Evolutionary conservation across 2,329 filamentous ascomycete genomes (phyloP).

Genomic region (Septoria petroselini): DNA sequence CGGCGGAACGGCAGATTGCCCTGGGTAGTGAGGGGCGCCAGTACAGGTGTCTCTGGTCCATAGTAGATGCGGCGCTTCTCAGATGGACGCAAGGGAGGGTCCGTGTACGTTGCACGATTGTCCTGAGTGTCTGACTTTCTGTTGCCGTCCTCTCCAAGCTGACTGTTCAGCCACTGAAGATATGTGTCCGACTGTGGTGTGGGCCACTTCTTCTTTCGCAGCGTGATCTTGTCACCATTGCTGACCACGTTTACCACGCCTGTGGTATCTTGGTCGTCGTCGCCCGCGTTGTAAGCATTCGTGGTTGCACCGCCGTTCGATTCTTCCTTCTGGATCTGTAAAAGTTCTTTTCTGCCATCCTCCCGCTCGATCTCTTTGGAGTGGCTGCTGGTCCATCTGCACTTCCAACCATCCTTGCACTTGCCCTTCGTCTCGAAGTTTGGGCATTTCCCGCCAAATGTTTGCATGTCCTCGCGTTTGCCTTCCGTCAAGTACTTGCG

Average conservation of each 20-base stretch:
- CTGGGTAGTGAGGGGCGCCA: conserved; percentile 95
- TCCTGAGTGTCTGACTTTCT: conserved; percentile 53
- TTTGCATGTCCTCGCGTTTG: conserved; percentile 73
- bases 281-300: conserved; percentile 31
- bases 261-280: conserved; percentile 42
- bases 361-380: conserved; percentile 73
- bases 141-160: conserved; percentile 41
- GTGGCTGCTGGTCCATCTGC: conserved; percentile 83
- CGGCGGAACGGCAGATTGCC: conserved; percentile 93
- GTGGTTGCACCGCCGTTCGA: conserved; percentile 13
- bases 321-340: conserved; percentile 60
- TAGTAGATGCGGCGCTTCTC: conserved; percentile 95
- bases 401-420: conserved; percentile 89
- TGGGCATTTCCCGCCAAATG: conserved; percentile 75
- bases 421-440: conserved; percentile 72
- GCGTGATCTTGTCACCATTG: conserved; percentile 66
- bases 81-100: conserved; percentile 82
- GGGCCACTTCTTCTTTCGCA: conserved; percentile 68
- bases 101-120: conserved; percentile 74
- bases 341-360: conserved; percentile 78
- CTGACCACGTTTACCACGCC: conserved; percentile 74
- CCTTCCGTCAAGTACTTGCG: conserved; percentile 80
- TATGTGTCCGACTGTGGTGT: conserved; percentile 74
- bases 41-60: conserved; percentile 82
- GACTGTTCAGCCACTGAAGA: conserved; percentile 71